phyloP scores from a whole-genome alignment of 441 rosid species.

The Theobroma grandiflorum region DNA sequence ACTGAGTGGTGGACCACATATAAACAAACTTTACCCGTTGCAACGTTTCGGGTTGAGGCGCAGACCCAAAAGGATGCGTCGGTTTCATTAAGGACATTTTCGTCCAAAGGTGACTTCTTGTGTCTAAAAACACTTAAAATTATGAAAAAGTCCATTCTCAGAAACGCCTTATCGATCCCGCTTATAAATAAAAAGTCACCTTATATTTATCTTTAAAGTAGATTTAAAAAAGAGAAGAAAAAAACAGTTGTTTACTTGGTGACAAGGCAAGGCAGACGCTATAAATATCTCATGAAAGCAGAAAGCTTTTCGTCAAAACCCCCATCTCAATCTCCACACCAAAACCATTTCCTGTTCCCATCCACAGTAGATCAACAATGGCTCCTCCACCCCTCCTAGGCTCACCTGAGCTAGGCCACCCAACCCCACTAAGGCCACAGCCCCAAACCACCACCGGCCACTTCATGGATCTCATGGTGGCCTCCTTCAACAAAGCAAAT shows the following conservation, averaged over 20 bases:
- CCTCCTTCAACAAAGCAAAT: constrained; percentile 42
- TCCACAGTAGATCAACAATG: neutral
- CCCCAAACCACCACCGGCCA: constrained; percentile 21
- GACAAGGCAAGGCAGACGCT: neutral
- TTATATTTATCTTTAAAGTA: no score
- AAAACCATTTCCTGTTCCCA: neutral
- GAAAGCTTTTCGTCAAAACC: neutral
- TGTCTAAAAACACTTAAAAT: no score
- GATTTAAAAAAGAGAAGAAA: no score
- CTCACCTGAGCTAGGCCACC: constrained; percentile 51
- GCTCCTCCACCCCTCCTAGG: constrained; percentile 47
- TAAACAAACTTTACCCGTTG: no score
- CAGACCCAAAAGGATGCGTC: no score
- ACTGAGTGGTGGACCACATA: no score
- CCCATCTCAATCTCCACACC: neutral
- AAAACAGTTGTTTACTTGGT: neutral
- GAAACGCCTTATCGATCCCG: no score
- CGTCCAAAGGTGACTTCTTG: no score
- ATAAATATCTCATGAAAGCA: neutral
- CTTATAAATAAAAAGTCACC: no score
- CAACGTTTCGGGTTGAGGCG: no score
- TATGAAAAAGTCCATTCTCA: no score
- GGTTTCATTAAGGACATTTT: no score
- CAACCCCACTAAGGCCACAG: neutral
- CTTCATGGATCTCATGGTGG: constrained; percentile 49